These are phyloP conservation scores for Diaporthe aspalathi DNA, from an alignment of 2,329 filamentous ascomycete species.

Conservation along the genomic window DNA sequence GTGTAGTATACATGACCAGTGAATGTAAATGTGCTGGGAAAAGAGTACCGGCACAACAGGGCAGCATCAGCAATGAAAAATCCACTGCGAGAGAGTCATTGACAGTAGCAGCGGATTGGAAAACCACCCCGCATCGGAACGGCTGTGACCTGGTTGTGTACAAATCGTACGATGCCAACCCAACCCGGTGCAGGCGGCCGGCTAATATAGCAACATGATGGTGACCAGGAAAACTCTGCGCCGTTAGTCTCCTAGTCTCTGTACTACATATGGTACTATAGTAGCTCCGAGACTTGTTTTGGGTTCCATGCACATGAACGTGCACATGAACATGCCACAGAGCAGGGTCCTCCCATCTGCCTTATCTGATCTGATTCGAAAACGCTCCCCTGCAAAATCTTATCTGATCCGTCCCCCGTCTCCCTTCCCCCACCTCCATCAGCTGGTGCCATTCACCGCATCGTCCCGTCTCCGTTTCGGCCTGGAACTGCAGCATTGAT, in stretches of 20 bases:
- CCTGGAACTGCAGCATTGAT: no score
- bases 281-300: conserved; percentile 8
- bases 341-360: conserved; percentile 9
- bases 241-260: background rate
- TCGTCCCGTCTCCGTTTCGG: no score
- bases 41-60: no score
- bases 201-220: background rate
- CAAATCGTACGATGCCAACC: conserved; percentile 2
- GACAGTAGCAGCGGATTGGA: background rate
- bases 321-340: no score
- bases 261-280: no score
- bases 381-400: conserved; percentile 20
- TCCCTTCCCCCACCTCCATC: background rate
- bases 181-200: background rate
- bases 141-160: background rate
- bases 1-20: no score
- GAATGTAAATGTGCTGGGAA: no score
- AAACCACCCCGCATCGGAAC: background rate
- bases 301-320: background rate
- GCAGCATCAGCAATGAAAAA: background rate
- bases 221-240: background rate
- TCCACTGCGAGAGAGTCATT: conserved; percentile 14
- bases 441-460: no score
- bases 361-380: conserved; percentile 20
- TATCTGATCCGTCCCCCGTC: conserved; percentile 14